Evolutionary conservation across 176 grass and related monocot species (phyloP).

Genomic region (Ananas comosus): DNA sequence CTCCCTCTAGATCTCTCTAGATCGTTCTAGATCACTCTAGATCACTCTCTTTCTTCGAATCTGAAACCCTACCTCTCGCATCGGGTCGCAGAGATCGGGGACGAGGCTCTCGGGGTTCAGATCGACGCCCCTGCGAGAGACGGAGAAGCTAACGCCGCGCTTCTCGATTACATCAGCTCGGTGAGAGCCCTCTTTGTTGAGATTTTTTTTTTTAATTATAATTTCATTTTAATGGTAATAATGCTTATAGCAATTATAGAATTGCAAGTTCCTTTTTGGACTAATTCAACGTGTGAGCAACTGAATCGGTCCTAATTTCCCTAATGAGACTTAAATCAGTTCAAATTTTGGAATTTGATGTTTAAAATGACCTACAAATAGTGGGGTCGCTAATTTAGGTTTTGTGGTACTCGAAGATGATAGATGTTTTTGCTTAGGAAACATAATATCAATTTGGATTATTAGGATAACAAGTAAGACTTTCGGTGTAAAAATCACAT

Average conservation of each 20-base stretch:
- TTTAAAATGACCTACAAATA: no score
- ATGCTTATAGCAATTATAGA: no score
- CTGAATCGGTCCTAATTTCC: no score
- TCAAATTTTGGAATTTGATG: no score
- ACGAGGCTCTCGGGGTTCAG: conserved; percentile 77
- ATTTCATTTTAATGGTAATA: neutral
- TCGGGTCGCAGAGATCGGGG: conserved; percentile 51
- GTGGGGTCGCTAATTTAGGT: neutral
- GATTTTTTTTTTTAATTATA: neutral
- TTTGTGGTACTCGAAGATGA: neutral
- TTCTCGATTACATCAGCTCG: conserved; percentile 86
- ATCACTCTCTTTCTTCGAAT: neutral
- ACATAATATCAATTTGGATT: no score
- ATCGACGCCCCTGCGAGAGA: conserved; percentile 92
- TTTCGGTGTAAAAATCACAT: no score
- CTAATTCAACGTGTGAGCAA: no score
- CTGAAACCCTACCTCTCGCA: neutral
- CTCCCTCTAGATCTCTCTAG: neutral
- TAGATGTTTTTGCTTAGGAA: no score
- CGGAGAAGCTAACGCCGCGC: conserved; percentile 86
- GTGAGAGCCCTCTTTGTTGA: conserved; percentile 24
- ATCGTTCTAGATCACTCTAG: neutral
- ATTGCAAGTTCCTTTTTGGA: no score
- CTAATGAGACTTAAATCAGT: no score
- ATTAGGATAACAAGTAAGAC: no score